A percentile compares a stretch with the other conserved stretches of the same genome.
These are phyloP conservation scores for Limonium bicolor DNA, from an alignment of 148 eudicot species.

Conservation along the genomic window DNA sequence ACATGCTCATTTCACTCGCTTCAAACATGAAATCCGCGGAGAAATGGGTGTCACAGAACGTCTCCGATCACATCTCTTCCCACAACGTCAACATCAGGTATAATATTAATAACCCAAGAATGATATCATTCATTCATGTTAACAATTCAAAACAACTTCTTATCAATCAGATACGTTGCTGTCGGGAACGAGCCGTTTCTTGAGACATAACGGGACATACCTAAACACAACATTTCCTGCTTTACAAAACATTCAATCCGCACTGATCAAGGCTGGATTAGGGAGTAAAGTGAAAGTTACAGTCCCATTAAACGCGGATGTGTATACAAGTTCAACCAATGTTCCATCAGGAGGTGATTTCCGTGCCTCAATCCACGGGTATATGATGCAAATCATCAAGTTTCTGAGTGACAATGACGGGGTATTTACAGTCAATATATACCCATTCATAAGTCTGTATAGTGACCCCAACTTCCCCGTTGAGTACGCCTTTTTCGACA, in stretches of 20 bases:
- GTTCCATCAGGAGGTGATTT: slow-evolving; percentile 82
- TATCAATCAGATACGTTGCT: slow-evolving; percentile 54
- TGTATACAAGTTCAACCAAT: slow-evolving; percentile 36
- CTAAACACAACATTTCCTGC: slow-evolving; percentile 58
- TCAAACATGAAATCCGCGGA: slow-evolving; percentile 47
- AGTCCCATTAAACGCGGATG: slow-evolving; percentile 80
- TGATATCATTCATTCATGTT: not conserved
- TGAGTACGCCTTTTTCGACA: slow-evolving; percentile 81
- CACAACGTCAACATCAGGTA: slow-evolving; percentile 69
- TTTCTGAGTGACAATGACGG: slow-evolving; percentile 47
- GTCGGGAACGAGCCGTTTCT: slow-evolving; percentile 96
- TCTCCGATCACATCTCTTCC: slow-evolving; percentile 50
- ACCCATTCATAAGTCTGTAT: slow-evolving; percentile 84
- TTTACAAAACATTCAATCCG: slow-evolving; percentile 71
- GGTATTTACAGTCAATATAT: slow-evolving; percentile 65
- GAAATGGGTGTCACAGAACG: slow-evolving; percentile 68
- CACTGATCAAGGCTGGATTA: slow-evolving; percentile 75
- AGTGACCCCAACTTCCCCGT: slow-evolving; percentile 78
- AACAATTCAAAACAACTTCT: not conserved
- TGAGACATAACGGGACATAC: slow-evolving; percentile 43
- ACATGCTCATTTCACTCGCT: slow-evolving; percentile 55
- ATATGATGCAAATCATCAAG: slow-evolving; percentile 53
- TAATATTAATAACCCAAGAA: not conserved
- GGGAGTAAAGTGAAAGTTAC: slow-evolving; percentile 70
- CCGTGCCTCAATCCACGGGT: slow-evolving; percentile 47